phyloP scores from a whole-genome alignment of 2,329 filamentous ascomycete species.

The Rasamsonia emersonii region DNA sequence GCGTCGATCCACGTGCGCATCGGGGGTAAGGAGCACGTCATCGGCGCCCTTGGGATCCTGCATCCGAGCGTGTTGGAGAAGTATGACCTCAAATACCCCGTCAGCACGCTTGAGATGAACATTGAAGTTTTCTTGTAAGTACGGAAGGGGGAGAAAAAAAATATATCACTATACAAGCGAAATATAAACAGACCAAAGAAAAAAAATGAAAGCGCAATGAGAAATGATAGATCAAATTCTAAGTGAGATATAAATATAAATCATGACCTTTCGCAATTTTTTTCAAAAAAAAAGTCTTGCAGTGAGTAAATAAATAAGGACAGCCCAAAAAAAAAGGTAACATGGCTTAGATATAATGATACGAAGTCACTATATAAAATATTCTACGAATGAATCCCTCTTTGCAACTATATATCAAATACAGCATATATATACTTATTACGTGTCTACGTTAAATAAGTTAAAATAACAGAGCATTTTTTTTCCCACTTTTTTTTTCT shows the following conservation, averaged over 20 bases:
- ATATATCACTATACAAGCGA: slow-evolving; percentile 2
- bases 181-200: slow-evolving; percentile 5
- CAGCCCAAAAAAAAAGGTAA: no score
- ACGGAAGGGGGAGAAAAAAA: slow-evolving; percentile 4
- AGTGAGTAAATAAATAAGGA: no score
- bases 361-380: not conserved
- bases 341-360: slow-evolving; percentile 2
- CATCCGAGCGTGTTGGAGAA: slow-evolving; percentile 90
- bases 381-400: no score
- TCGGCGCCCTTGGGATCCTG: slow-evolving; percentile 88
- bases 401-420: no score
- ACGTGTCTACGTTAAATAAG: no score
- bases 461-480: no score
- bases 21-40: slow-evolving; percentile 61
- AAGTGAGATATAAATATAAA: no score
- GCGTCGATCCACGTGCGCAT: slow-evolving; percentile 74
- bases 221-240: slow-evolving; percentile 4
- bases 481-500: no score
- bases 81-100: slow-evolving; percentile 85
- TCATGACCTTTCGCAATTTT: no score
- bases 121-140: slow-evolving; percentile 77
- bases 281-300: no score
- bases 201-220: slow-evolving; percentile 7
- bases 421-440: no score
- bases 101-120: slow-evolving; percentile 90